Conservation (phyloP, 2,329 filamentous ascomycete genomes). For the Pseudonectria buxi region DNA sequence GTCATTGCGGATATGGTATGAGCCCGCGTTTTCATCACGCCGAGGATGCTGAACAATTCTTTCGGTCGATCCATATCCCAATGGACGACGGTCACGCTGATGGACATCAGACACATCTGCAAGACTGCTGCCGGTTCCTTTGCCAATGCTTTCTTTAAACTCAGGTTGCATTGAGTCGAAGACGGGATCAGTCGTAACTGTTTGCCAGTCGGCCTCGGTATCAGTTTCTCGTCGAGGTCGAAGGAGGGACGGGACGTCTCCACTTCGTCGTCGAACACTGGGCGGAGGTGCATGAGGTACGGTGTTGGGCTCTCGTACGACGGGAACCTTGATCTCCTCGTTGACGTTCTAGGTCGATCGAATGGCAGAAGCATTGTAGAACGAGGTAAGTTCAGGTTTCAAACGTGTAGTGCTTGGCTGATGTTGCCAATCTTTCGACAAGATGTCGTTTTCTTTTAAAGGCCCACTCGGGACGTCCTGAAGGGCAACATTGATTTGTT, state of each 20-base stretch:
- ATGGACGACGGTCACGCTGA: constrained; percentile 10
- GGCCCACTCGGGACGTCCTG: constrained; percentile 21
- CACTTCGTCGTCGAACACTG: constrained; percentile 6
- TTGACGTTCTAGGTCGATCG: constrained; percentile 35
- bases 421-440: constrained; percentile 2
- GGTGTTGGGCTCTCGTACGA: constrained; percentile 14
- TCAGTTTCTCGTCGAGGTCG: constrained; percentile 10
- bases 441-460: constrained; percentile 3
- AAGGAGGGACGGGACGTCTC: constrained; percentile 14
- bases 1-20: constrained; percentile 17
- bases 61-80: constrained; percentile 18
- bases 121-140: constrained; percentile 36
- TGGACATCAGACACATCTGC: constrained; percentile 37
- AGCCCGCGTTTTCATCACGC: constrained; percentile 1
- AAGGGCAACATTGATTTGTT: constrained; percentile 37
- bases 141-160: constrained; percentile 17
- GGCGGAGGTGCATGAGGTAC: constrained; percentile 1
- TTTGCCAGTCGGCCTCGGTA: constrained; percentile 30
- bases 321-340: constrained; percentile 31
- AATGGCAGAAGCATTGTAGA: constrained; percentile 32
- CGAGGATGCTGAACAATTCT: constrained; percentile 23
- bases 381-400: constrained; percentile 16
- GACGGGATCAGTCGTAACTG: constrained; percentile 25
- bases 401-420: neutral
- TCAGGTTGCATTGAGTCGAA: constrained; percentile 14